Evolutionary conservation across 371 early-diverging fungal species (phyloP).

Genomic region (Actinomortierella ambigua): DNA sequence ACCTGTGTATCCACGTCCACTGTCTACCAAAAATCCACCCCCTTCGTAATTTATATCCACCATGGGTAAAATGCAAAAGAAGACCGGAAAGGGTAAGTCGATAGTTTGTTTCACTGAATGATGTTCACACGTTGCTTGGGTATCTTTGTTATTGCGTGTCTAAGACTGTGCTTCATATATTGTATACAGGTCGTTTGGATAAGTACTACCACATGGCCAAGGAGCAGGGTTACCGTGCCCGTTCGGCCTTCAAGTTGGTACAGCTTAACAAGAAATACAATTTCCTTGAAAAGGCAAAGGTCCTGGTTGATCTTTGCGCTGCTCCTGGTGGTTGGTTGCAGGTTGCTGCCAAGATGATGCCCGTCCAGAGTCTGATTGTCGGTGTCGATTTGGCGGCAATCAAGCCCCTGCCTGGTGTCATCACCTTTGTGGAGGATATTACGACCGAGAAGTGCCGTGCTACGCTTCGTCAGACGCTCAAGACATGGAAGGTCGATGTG

Average conservation of each 20-base stretch:
- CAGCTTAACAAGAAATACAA: slow-evolving; percentile 99
- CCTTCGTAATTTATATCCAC: slow-evolving; percentile 8
- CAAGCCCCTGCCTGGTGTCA: slow-evolving; percentile 96
- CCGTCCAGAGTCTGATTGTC: slow-evolving; percentile 88
- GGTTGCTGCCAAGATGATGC: slow-evolving; percentile 97
- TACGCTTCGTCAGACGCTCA: slow-evolving; percentile 87
- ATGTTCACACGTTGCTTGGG: too few relatives aligned
- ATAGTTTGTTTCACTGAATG: background rate
- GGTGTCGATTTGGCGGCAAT: slow-evolving; percentile 99
- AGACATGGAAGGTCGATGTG: slow-evolving; percentile 99
- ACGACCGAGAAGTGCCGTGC: slow-evolving; percentile 93
- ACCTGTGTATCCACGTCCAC: background rate
- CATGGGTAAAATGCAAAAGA: slow-evolving; percentile 50
- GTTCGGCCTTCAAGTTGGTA: slow-evolving; percentile 99
- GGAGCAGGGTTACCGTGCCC: slow-evolving; percentile 99
- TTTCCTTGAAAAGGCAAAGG: slow-evolving; percentile 91
- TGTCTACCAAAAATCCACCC: background rate
- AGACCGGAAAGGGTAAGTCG: slow-evolving; percentile 49
- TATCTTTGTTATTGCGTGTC: background rate
- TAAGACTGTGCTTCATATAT: background rate
- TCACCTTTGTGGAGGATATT: slow-evolving; percentile 98
- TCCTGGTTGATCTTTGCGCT: slow-evolving; percentile 99
- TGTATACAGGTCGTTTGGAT: slow-evolving; percentile 90
- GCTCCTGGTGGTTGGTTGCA: slow-evolving; percentile 99
- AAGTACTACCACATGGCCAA: slow-evolving; percentile 99